Base-by-base conservation (phyloP, 495 filamentous ascomycete species). In the Lasiosphaeria hispida region DNA sequence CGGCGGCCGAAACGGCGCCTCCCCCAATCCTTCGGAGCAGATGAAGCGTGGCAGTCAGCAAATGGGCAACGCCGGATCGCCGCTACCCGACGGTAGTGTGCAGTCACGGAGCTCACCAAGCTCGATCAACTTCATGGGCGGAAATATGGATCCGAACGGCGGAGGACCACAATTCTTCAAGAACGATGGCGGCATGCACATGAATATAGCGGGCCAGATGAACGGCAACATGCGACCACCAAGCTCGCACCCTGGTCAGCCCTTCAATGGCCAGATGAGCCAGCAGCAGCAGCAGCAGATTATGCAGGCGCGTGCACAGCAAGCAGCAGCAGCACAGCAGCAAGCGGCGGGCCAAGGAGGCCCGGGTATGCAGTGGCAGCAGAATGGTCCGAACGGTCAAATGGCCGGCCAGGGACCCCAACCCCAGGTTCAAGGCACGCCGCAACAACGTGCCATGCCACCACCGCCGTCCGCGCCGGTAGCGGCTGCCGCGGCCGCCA, bases 41-140 rank as follows among this genome's bases (percentile, higher is more conserved):
- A 91, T 92, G 81, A 94, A 92, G 77, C 84, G 91, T 45, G 85
- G 86, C 52, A 92, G 90, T 14, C 91, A 92, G n/a, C 92, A 96
- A 74, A 89, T 96, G 80, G 82, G 81, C 63, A 84, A 87, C 53
- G 79, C 80, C 43, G 85, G 85, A 19, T 96, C 92, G 30, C 92
- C 94, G 9, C 82, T 92, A 62, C 87, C 90, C 2, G 90, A 88
- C 57, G 89, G 88, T 14, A 71, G 77, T 17, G 63, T 56, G 0
- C 89, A 90, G 68, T 84, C 83, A 19, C 86, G 92, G 55, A 86
- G 85, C 58, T 97, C 94, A 4, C 94, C 94, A 10, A 88, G 87
- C 55, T 80, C 88, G 35, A 90, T 90, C 79, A 87, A 83, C 67
- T 87, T 95, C 62, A 84, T 87, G 66, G 82, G 79, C 18, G 77